phyloP scores from a whole-genome alignment of 441 rosid genomes.

The Euphorbia schlechtendalii region DNA sequence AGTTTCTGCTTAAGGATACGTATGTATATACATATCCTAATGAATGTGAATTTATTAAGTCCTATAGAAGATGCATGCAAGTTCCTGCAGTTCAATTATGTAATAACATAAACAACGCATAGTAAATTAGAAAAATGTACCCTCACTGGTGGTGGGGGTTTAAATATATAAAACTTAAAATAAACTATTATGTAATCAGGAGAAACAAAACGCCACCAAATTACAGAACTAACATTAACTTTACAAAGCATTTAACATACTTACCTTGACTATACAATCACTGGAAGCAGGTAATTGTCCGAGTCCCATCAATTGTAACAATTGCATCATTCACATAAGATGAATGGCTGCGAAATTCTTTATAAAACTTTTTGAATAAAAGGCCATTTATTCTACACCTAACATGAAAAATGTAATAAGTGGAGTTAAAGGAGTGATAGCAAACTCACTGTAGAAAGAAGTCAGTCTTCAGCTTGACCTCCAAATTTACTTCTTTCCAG shows the following conservation, averaged over 20 bases:
- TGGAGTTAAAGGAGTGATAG: not conserved
- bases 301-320: constrained; percentile 85
- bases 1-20: too few relatives aligned
- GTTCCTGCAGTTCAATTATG: not conserved
- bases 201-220: constrained; percentile 10
- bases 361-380: constrained; percentile 77
- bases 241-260: constrained; percentile 4
- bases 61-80: not conserved
- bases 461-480: too few relatives aligned
- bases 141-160: constrained; percentile 96
- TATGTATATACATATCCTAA: too few relatives aligned
- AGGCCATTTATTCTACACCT: constrained; percentile 22
- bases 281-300: constrained; percentile 90
- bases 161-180: constrained; percentile 48
- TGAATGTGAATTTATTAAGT: too few relatives aligned
- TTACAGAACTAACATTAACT: not conserved
- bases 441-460: too few relatives aligned
- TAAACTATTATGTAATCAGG: constrained; percentile 16
- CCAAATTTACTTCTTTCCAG: too few relatives aligned
- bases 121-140: too few relatives aligned
- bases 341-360: constrained; percentile 55
- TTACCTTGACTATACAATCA: constrained; percentile 84
- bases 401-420: constrained; percentile 23
- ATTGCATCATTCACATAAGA: constrained; percentile 43
- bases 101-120: not conserved